These are phyloP conservation scores for Chrysosporium keratinophilum DNA, from an alignment of 2,329 filamentous ascomycete species.

Conservation along the genomic window DNA sequence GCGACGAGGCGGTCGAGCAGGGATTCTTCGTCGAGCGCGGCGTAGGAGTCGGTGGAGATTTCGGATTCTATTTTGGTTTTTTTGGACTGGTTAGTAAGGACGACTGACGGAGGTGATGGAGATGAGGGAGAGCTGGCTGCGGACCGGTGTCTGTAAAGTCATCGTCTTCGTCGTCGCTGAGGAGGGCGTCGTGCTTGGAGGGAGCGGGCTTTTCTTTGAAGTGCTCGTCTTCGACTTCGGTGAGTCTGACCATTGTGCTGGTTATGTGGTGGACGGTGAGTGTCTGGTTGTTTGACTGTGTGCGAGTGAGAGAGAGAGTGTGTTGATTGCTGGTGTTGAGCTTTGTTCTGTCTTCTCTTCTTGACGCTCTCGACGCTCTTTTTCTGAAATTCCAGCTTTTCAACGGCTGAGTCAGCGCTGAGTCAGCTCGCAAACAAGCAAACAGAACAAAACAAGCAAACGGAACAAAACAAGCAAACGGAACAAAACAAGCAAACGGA, in stretches of 20 bases:
- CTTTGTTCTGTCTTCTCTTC: neutral
- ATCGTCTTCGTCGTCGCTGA: constrained; percentile 55
- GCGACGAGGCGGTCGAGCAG: constrained; percentile 61
- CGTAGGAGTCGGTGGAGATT: constrained; percentile 70
- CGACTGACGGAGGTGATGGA: neutral
- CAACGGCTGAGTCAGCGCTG: too few species aligned
- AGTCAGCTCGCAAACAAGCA: too few species aligned
- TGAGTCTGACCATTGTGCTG: constrained; percentile 74
- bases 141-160: constrained; percentile 88
- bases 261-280: neutral
- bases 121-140: neutral
- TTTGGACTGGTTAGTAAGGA: neutral
- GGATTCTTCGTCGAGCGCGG: constrained; percentile 46
- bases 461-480: too few species aligned
- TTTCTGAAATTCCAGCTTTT: too few species aligned
- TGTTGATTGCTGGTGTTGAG: too few species aligned
- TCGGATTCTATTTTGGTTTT: constrained; percentile 58
- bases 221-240: constrained; percentile 94
- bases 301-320: too few species aligned
- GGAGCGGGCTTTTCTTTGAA: constrained; percentile 63
- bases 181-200: constrained; percentile 46
- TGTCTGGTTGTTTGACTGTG: too few species aligned
- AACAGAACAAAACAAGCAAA: too few species aligned
- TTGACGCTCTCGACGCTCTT: too few species aligned
- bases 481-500: too few species aligned